Percentiles rank a stretch among this genome's conserved stretches.
Conservation (phyloP, 2,329 filamentous ascomycete genomes). For the Neofusicoccum sp. region DNA sequence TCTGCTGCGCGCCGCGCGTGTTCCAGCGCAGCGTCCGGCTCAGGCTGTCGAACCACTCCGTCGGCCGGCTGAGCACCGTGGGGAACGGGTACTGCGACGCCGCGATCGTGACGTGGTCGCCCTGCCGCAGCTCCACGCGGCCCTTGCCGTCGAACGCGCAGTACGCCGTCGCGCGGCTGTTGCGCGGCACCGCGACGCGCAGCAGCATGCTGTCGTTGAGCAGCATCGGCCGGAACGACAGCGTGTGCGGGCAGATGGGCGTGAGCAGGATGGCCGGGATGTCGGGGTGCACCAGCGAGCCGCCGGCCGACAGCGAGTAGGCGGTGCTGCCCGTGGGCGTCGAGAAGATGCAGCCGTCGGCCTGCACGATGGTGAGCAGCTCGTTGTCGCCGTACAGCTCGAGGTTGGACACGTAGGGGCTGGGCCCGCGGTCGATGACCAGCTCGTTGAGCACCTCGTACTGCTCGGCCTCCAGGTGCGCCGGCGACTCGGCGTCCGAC, state of each 20-base stretch:
- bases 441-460: constrained; percentile 98
- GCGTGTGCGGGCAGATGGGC: constrained; percentile 94
- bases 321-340: constrained; percentile 90
- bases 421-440: constrained; percentile 95
- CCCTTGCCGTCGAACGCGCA: constrained; percentile 98
- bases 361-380: constrained; percentile 91
- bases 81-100: constrained; percentile 97
- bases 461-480: constrained; percentile 82
- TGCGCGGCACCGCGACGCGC: constrained; percentile 80
- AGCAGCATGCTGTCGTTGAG: constrained; percentile 92
- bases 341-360: constrained; percentile 96
- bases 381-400: constrained; percentile 96
- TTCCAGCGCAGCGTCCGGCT: constrained; percentile 94
- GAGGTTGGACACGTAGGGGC: constrained; percentile 93
- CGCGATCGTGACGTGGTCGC: constrained; percentile 94
- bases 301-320: constrained; percentile 93
- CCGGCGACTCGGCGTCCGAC: constrained; percentile 45
- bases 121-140: constrained; percentile 87
- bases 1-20: constrained; percentile 86
- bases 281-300: constrained; percentile 92
- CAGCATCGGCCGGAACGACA: constrained; percentile 97
- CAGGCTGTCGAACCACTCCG: constrained; percentile 97
- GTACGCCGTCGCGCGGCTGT: constrained; percentile 89
- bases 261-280: constrained; percentile 96
- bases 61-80: constrained; percentile 84